Evolutionary conservation across 2,329 filamentous ascomycete species (phyloP).

Genomic region (Fusarium compactum): DNA sequence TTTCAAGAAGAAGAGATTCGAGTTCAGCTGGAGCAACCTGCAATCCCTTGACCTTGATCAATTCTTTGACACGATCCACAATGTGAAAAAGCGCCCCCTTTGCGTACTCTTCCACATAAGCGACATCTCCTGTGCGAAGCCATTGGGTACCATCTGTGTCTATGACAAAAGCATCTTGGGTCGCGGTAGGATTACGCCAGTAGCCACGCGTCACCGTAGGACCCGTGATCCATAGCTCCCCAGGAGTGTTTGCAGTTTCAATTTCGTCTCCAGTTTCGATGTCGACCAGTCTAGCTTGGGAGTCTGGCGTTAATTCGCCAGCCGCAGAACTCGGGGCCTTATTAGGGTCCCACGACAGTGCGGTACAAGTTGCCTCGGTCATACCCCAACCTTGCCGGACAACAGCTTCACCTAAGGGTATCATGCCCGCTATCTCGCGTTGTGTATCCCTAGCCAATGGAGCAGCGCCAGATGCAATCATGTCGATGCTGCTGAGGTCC

Average conservation of each 20-base stretch:
- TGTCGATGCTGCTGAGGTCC: conserved; percentile 75
- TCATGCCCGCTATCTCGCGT: conserved; percentile 60
- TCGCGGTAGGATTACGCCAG: conserved; percentile 78
- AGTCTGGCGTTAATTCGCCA: conserved; percentile 54
- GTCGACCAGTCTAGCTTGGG: conserved; percentile 73
- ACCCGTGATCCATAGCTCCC: conserved; percentile 79
- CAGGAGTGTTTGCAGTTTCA: conserved; percentile 64
- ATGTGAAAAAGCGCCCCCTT: conserved; percentile 68
- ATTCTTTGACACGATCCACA: conserved; percentile 78
- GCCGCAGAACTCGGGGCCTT: conserved; percentile 43
- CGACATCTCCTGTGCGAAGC: conserved; percentile 82
- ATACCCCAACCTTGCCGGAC: conserved; percentile 84
- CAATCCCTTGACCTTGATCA: conserved; percentile 71
- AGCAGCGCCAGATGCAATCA: conserved; percentile 74
- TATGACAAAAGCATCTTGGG: conserved; percentile 65
- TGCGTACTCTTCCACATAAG: conserved; percentile 71
- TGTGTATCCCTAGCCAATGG: conserved; percentile 70
- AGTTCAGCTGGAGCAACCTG: conserved; percentile 70
- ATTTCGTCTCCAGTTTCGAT: conserved; percentile 65
- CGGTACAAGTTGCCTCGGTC: conserved; percentile 83
- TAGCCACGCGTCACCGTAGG: conserved; percentile 83
- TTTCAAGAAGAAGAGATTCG: conserved; percentile 54
- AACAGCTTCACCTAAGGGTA: conserved; percentile 54
- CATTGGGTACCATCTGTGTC: conserved; percentile 68
- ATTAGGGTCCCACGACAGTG: conserved; percentile 77